A percentile compares a stretch with the other conserved stretches of the same genome.
These are phyloP conservation scores for Aspergillus novoparasiticus DNA, from an alignment of 2,329 filamentous ascomycete species.

Conservation along the genomic window DNA sequence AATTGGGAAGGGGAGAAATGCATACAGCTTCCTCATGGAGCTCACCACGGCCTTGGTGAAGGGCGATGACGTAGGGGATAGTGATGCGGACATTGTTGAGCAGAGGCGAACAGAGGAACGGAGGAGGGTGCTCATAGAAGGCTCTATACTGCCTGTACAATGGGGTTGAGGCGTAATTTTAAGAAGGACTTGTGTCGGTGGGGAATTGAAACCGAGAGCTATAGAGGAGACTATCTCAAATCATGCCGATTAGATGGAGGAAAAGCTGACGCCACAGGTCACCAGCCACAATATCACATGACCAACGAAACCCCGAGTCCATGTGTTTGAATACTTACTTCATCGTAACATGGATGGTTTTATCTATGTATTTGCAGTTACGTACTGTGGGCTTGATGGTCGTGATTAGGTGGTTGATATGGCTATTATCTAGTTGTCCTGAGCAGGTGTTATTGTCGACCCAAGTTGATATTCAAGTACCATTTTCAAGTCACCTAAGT, in stretches of 20 bases:
- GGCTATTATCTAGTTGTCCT: no score
- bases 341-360: no score
- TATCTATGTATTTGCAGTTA: no score
- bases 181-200: not conserved
- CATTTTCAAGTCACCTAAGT: no score
- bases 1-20: conserved; percentile 19
- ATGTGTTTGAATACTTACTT: no score
- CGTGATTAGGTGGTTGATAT: no score
- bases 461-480: no score
- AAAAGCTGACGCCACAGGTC: conserved; percentile 12
- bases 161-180: not conserved
- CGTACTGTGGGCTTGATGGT: fast-evolving
- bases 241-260: not conserved
- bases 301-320: not conserved
- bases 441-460: no score
- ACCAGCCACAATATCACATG: conserved; percentile 3
- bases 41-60: conserved; percentile 71
- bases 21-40: conserved; percentile 78
- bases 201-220: not conserved
- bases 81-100: conserved; percentile 38
- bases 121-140: conserved; percentile 28
- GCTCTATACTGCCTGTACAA: not conserved
- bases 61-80: conserved; percentile 50
- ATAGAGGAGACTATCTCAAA: not conserved
- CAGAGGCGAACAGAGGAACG: conserved; percentile 23